A percentile compares a stretch with the other conserved stretches of the same genome.
phyloP scores from a whole-genome alignment of 495 filamentous ascomycete genomes.

The Penicillium macrosclerotiorum region DNA sequence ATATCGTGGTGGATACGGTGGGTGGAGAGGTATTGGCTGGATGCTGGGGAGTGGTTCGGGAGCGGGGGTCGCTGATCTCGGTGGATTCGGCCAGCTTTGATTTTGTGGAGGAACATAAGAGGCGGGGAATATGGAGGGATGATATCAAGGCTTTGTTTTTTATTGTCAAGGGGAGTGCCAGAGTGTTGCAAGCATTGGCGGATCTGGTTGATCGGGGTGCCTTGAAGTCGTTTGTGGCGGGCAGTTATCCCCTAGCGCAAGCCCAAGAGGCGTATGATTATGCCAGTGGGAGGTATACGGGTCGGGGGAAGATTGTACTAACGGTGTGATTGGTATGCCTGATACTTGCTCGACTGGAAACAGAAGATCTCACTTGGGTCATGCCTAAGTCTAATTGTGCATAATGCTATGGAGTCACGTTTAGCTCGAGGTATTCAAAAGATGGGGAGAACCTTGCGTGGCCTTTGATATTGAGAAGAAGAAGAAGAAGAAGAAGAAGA shows the following conservation, averaged over 20 bases:
- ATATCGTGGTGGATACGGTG: slow-evolving; percentile 36
- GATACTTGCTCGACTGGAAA: too few species aligned
- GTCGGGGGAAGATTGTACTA: slow-evolving; percentile 31
- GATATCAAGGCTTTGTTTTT: slow-evolving; percentile 30
- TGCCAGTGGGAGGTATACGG: slow-evolving; percentile 22
- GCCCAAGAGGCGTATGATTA: slow-evolving; percentile 33
- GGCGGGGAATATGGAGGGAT: slow-evolving; percentile 12
- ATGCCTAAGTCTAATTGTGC: too few species aligned
- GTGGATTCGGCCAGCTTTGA: slow-evolving; percentile 34
- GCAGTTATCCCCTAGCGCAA: slow-evolving; percentile 17
- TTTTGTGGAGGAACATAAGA: slow-evolving; percentile 37
- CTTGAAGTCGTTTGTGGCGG: slow-evolving; percentile 28
- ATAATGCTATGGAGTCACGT: too few species aligned
- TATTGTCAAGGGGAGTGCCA: slow-evolving; percentile 25
- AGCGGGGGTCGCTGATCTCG: slow-evolving; percentile 24
- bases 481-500: too few species aligned
- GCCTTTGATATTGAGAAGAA: too few species aligned
- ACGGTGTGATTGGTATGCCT: slow-evolving; percentile 12
- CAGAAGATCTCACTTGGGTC: too few species aligned
- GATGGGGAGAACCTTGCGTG: too few species aligned
- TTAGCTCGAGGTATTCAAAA: too few species aligned
- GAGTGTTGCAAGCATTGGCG: slow-evolving; percentile 16
- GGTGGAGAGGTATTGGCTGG: slow-evolving; percentile 25
- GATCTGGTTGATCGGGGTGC: slow-evolving; percentile 16
- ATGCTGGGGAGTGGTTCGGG: slow-evolving; percentile 27